A percentile compares a stretch with the other conserved stretches of the same genome.
Evolutionary conservation across 805 yeast genomes (phyloP).

Genomic region (Candida patagonica): DNA sequence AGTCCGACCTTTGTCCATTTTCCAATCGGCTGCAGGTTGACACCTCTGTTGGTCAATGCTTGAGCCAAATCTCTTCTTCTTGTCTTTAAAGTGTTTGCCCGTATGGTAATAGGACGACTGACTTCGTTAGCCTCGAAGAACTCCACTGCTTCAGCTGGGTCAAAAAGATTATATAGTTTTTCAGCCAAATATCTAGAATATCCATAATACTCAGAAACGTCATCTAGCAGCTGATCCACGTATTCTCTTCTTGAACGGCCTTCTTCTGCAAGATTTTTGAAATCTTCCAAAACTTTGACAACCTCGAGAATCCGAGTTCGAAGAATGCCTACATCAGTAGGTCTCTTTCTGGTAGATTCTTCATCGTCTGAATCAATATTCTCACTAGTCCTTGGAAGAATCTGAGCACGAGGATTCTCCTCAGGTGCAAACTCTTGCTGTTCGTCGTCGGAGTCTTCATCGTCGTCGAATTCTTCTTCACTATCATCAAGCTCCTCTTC

Average conservation of each 20-base stretch:
- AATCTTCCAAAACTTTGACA: conserved; percentile 87
- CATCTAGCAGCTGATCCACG: conserved; percentile 64
- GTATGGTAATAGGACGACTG: conserved; percentile 89
- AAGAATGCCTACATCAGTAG: conserved; percentile 69
- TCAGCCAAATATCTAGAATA: conserved; percentile 88
- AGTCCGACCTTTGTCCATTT: conserved; percentile 97
- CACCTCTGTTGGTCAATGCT: conserved; percentile 91
- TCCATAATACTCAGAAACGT: conserved; percentile 89
- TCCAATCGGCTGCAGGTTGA: conserved; percentile 93
- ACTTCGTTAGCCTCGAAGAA: conserved; percentile 98
- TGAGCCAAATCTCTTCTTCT: conserved; percentile 95
- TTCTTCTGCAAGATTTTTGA: conserved; percentile 70
- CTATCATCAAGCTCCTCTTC: conserved; percentile 44
- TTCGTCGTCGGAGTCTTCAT: conserved; percentile 15
- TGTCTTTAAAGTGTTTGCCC: conserved; percentile 94
- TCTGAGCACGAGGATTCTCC: conserved; percentile 33
- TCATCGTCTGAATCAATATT: conserved; percentile 26
- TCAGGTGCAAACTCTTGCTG: conserved; percentile 14
- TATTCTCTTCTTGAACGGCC: conserved; percentile 84
- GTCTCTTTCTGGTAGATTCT: conserved; percentile 32
- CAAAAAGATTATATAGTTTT: conserved; percentile 80
- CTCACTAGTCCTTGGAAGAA: conserved; percentile 60
- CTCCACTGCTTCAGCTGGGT: conserved; percentile 95
- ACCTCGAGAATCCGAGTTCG: conserved; percentile 94
- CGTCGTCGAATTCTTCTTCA: conserved; percentile 25